Evolutionary conservation across 228 moss, liverwort and hornwort species (phyloP), one percentile per base, ranked within the genome.

Genomic region (Sphagnum fallax): DNA sequence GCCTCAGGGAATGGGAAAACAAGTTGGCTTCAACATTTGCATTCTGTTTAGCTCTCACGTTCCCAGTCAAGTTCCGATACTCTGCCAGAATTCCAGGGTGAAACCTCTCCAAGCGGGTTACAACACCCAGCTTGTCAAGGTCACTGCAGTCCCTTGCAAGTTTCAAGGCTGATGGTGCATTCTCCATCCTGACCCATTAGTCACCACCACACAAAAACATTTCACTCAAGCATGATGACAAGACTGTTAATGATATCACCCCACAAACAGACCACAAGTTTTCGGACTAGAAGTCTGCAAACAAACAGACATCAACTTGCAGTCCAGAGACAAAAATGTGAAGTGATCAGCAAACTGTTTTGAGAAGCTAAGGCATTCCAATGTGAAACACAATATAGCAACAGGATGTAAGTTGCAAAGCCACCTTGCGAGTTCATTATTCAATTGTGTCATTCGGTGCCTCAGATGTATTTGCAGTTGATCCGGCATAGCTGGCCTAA

Each of bases 41-140:
- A 52, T 81, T 79, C 69, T 67, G 67, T 75, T 79, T 82, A 8
- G 81, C 80, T 62, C 76, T 80, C 51, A 80, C 78, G 69, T 78
- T 82, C 70, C 82, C 85, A 61, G 65, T 76, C 61, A 74, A 60
- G 32, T 32, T 32, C 32, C 32, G 2, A 73, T 76, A 79, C 15
- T 58, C 64, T 68, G 76, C 76, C 69, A 78, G 66, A 73, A 81
- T 70, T 9, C 73, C 81, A 49, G 78, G 52, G 53, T 84, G 81
- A 16, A 74, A 58, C 69, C 71, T 78, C 5, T 76, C 74, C 77
- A 84, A 69, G 60, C 84, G 78, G 71, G 75, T 84, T 62, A 76
- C 76, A 71, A 84, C 76, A 60, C 70, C 69, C 72, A 84, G 60
- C 65, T 84, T 84, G 72, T 84, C 84, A 53, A 84, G 73, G 61